Base-by-base conservation (phyloP, 768 basidiomycete species). In the Lentinula sp. region DNA sequence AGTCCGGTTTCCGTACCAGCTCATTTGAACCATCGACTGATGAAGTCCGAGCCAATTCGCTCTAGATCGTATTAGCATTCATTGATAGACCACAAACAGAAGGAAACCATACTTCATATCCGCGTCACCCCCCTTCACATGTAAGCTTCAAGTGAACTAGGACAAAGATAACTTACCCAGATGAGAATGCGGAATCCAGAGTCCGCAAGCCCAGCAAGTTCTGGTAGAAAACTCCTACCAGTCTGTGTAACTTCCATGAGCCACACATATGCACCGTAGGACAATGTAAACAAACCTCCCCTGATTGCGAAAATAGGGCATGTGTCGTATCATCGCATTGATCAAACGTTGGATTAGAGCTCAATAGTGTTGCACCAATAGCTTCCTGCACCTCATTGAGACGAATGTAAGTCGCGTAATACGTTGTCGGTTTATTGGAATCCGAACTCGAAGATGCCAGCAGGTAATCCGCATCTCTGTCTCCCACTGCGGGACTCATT, bases 1-100 rank as follows among this genome's bases (percentile, higher is more conserved):
- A 0, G 71, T 72, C 42, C 71, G 62, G 49, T 74, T 79, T 5
- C 79, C 78, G 49, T 76, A 78, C 79, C 79, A 80, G 50, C 75
- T 70, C 78, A 80, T 80, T 2, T 77, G 73, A 16, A 78, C 74
- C 6, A 73, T 74, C 0, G 72, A 69, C 1, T 72, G 72, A 42
- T 75, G 74, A 3, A 70, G 71, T 1, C 75, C 75, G 10, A 76
- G 68, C 75, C 75, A 76, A 62, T 76, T 76, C 48, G 73, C 73
- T 43, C 68, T 74, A 73, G 28, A 23, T 32, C 3, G 15, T 39
- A 43, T 39, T 23, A 39, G 31, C 32, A 34, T 16, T 11, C 46
- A 28, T 40, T 15, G 37, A 54, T 31, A 48, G 28, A n/a, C n/a
- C 35, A 35, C 9, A 48, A 57, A 34, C 21, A 35, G 39, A 15